phyloP scores from a whole-genome alignment of 805 yeast species.

The Maudiozyma turicensis region DNA sequence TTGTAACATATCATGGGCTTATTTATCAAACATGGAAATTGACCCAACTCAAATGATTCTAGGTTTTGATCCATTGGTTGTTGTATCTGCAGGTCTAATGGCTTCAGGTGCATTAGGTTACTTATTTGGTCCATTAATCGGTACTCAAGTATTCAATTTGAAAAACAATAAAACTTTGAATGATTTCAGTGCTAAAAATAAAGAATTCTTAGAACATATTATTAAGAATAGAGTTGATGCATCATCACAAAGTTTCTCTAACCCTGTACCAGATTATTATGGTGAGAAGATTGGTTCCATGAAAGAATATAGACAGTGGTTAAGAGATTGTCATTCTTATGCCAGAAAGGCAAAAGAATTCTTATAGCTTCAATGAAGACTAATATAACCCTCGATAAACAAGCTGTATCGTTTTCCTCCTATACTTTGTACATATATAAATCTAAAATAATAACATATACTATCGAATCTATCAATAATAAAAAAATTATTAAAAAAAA shows the following conservation, averaged over 20 bases:
- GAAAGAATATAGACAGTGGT: constrained; percentile 86
- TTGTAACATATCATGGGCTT: constrained; percentile 59
- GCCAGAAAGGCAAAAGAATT: constrained; percentile 73
- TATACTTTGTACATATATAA: not conserved
- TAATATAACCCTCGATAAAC: not conserved
- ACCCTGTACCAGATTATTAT: constrained; percentile 97
- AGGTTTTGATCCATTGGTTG: constrained; percentile 85
- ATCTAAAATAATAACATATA: not conserved
- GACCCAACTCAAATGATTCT: constrained; percentile 79
- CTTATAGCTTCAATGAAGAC: constrained; percentile 30
- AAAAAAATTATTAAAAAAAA: no score
- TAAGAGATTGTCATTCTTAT: constrained; percentile 88
- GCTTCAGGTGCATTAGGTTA: constrained; percentile 71
- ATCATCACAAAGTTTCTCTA: constrained; percentile 74
- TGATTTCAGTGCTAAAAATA: constrained; percentile 52
- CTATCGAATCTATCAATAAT: not conserved
- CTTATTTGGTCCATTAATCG: constrained; percentile 73
- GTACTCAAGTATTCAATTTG: constrained; percentile 57
- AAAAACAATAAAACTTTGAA: constrained; percentile 38
- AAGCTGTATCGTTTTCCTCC: not conserved
- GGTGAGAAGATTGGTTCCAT: constrained; percentile 90
- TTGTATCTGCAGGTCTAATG: constrained; percentile 63
- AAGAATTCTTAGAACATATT: constrained; percentile 63
- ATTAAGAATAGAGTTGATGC: constrained; percentile 84
- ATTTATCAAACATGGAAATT: constrained; percentile 70